Percentiles rank a stretch among this genome's conserved stretches.
Conservation (phyloP, 2,329 filamentous ascomycete genomes). For the Massarina eburnea region DNA sequence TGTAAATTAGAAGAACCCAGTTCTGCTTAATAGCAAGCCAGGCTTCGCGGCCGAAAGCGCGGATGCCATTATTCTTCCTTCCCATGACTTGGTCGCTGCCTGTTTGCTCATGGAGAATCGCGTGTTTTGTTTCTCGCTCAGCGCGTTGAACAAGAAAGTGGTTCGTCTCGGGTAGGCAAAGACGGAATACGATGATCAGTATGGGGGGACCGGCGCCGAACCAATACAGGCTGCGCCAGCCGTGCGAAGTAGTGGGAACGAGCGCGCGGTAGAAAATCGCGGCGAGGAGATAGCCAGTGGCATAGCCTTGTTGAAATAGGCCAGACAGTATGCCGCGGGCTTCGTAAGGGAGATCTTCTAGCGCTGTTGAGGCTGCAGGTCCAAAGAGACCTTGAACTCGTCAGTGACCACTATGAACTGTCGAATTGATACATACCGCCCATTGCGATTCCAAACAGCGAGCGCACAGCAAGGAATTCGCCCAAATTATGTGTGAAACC, state of each 20-base stretch:
- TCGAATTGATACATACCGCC: neutral
- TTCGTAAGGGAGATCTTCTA: conserved; percentile 44
- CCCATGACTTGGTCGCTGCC: neutral
- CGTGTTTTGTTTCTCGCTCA: conserved; percentile 12
- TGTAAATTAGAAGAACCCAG: conserved; percentile 42
- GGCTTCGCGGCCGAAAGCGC: conserved; percentile 19
- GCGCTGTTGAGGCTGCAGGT: conserved; percentile 41
- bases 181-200: conserved; percentile 31
- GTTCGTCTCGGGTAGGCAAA: conserved; percentile 26
- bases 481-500: conserved; percentile 39
- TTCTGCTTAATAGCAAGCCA: conserved; percentile 27
- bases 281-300: conserved; percentile 39
- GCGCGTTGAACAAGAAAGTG: conserved; percentile 23
- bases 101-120: neutral
- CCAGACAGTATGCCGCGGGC: conserved; percentile 43
- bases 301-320: conserved; percentile 39
- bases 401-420: neutral
- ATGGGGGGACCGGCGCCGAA: conserved; percentile 42
- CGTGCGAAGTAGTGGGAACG: conserved; percentile 36
- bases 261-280: conserved; percentile 40
- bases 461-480: conserved; percentile 41
- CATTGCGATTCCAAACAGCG: conserved; percentile 40
- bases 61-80: conserved; percentile 3
- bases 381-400: conserved; percentile 41
- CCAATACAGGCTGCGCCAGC: conserved; percentile 43